Base-by-base conservation (phyloP, 108 stramenopile species). In the Schizochytrium sp. region DNA sequence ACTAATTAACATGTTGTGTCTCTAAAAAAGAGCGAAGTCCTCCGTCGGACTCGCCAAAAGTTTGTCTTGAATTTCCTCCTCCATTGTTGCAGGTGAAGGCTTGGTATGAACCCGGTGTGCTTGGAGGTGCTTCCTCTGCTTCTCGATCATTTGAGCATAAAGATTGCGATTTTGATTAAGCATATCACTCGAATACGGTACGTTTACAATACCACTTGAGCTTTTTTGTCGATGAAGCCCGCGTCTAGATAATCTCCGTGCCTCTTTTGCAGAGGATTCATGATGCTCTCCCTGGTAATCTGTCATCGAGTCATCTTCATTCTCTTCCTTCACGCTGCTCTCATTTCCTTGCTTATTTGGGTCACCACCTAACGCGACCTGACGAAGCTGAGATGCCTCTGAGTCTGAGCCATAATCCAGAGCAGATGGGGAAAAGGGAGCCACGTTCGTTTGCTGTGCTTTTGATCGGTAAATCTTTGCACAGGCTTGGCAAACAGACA, bases 101-200 rank as follows among this genome's bases (percentile, higher is more conserved):
- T 28, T 28, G 28, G 28, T 28, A 28, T 28, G 28, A 28, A 28
- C 28, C 28, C 28, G 28, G 28, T 60, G 19, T 60, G 59, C 59
- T 19, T 60, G 19, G 19, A 83, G 49, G 47, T 55, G 50, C 53
- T 83, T 83, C 42, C 64, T 38, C 64, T 83, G 76, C 13, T 55
- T 83, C 15, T 17, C 53, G 76, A 83, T 28, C 76, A 83, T 83
- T 0, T 83, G 8, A 8, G 5, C 76, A 40, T 83, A 83, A 8
- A 83, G 5, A 5, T 47, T 55, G 15, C 76, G 47, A 28, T 83
- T 83, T 53, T 55, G 47, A n/a, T 83, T 50, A 13, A 83, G 76
- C 76, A 83, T 83, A 28, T 83, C 76, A 38, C 76, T 83, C 53
- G 76, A 83, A 53, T 83, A 83, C 5, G 76, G 76, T 12, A 83